These are phyloP conservation scores for Coffea humblotiana DNA, from an alignment of 305 asterid genomes.

Conservation along the genomic window DNA sequence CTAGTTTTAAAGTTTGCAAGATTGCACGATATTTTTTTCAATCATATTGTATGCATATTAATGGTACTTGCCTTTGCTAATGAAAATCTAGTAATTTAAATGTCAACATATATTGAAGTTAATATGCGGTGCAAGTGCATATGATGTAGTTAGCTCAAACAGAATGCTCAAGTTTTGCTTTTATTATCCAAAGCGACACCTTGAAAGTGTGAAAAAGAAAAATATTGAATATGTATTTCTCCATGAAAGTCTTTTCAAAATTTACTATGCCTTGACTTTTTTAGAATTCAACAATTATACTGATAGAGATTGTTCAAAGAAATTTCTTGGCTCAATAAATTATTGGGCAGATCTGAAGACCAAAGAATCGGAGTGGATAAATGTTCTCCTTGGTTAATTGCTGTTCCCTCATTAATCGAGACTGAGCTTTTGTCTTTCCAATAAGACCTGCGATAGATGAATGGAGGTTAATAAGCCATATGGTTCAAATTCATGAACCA, in stretches of 20 bases:
- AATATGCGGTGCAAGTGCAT: neutral
- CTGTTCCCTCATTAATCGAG: neutral
- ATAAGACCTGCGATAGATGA: no score
- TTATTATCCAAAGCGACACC: neutral
- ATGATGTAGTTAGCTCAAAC: neutral
- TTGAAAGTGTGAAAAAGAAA: neutral
- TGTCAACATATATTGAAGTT: neutral
- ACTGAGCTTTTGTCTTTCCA: constrained; percentile 1
- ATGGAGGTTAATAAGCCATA: neutral
- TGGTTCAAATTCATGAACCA: neutral
- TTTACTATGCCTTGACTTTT: neutral
- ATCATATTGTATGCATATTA: neutral
- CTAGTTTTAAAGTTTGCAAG: neutral
- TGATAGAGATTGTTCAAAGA: neutral
- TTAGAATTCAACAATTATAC: neutral
- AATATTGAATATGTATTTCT: neutral
- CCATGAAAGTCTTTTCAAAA: neutral
- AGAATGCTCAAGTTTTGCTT: neutral
- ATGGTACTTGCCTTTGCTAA: neutral
- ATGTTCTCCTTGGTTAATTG: neutral
- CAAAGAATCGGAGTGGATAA: neutral
- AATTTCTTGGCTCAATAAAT: neutral
- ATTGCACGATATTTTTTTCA: no score
- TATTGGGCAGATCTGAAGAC: neutral
- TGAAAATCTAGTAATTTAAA: no score